Percentiles rank a stretch among this genome's conserved stretches.
Conservation (phyloP, 2,329 filamentous ascomycete genomes). For the Ophiostoma australiae region DNA sequence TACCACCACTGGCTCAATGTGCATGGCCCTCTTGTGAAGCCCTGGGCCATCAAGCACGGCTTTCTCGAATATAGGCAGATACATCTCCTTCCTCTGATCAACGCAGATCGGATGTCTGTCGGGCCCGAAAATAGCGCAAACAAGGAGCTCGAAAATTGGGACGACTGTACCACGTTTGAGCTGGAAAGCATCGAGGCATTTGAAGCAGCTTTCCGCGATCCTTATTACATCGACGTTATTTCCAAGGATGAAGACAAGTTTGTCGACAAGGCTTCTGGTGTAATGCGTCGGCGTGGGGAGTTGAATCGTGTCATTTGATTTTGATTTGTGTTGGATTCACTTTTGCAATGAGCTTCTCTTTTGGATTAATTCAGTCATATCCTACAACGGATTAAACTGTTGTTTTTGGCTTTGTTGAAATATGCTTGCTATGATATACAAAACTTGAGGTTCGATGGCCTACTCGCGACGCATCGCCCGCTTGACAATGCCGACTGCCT, state of each 20-base stretch:
- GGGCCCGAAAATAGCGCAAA: not conserved
- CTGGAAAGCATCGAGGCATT: not conserved
- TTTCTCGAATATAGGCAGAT: constrained; percentile 36
- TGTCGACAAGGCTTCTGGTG: constrained; percentile 32
- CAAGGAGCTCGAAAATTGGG: not conserved
- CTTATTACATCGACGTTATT: constrained; percentile 31
- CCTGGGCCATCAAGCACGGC: constrained; percentile 36
- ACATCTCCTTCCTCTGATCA: constrained; percentile 30
- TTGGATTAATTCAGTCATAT: not conserved
- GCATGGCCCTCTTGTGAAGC: constrained; percentile 34
- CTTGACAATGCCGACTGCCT: constrained; percentile 61
- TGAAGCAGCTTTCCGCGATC: not conserved
- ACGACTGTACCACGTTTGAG: not conserved
- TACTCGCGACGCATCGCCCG: constrained; percentile 35
- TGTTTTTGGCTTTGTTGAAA: not conserved
- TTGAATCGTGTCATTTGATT: constrained; percentile 20
- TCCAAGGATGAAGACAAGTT: constrained; percentile 33
- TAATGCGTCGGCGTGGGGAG: constrained; percentile 29
- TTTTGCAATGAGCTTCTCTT: too few species aligned
- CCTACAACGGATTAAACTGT: not conserved
- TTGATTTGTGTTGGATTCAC: not conserved
- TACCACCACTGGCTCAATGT: constrained; percentile 36
- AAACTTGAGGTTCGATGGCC: not conserved
- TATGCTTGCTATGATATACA: constrained; percentile 2
- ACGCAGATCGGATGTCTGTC: constrained; percentile 30